Evolutionary conservation across 768 basidiomycete species (phyloP).

Genomic region (Termitomyces titanicus): DNA sequence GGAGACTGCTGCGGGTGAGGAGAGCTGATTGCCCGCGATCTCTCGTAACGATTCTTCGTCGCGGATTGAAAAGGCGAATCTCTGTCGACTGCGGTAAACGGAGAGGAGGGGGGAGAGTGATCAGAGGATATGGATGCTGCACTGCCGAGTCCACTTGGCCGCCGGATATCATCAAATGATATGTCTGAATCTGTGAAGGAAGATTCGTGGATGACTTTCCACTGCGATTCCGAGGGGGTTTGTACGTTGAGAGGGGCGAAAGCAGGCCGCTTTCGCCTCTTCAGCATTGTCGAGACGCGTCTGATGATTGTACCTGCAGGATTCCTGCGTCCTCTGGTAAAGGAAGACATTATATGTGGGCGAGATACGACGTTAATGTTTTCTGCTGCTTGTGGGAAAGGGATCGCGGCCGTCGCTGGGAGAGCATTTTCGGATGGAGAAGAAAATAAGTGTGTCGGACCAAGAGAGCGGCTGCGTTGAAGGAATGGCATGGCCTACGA

Average conservation of each 20-base stretch:
- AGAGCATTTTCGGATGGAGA: constrained; percentile 2
- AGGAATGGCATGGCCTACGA: constrained; percentile 14
- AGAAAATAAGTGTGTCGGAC: neutral
- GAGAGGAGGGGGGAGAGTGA: constrained; percentile 33
- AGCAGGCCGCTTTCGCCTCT: constrained; percentile 12
- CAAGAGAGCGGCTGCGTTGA: constrained; percentile 14
- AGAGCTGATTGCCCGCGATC: constrained; percentile 32
- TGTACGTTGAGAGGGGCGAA: constrained; percentile 7
- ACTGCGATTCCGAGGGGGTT: neutral
- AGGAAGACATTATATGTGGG: constrained; percentile 1
- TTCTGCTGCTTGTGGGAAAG: constrained; percentile 18
- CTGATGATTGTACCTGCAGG: constrained; percentile 18
- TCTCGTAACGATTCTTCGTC: constrained; percentile 7
- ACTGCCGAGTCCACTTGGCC: constrained; percentile 43
- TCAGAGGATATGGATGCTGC: constrained; percentile 32
- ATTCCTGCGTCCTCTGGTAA: constrained; percentile 1
- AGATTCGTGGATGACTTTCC: constrained; percentile 11
- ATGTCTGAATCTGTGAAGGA: constrained; percentile 16
- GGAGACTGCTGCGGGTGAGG: constrained; percentile 32
- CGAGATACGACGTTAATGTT: constrained; percentile 7
- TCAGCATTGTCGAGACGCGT: constrained; percentile 23
- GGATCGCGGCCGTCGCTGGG: constrained; percentile 1
- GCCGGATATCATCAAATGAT: constrained; percentile 37
- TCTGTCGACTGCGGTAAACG: constrained; percentile 20
- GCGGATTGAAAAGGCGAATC: constrained; percentile 16